Evolutionary conservation across 306 rosid species (phyloP), one percentile per base, ranked within the genome.

Genomic region (Lithocarpus polystachyus): DNA sequence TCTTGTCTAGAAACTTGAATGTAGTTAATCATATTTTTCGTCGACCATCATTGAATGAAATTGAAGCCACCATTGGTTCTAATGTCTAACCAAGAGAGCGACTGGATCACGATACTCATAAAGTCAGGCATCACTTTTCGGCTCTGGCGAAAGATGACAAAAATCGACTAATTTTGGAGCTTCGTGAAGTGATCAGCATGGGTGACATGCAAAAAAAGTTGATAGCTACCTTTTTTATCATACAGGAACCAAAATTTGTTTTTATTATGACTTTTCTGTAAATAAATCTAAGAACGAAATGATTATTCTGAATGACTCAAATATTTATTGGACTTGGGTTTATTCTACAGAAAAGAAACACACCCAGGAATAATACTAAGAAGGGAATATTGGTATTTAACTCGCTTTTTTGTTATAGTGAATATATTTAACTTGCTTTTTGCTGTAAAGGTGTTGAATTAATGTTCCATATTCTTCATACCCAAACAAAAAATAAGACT

Each of bases 61-160:
- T 77, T 52, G 86, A 77, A 79, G 77, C 65, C 81, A 59, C 83
- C 90, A 68, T 72, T 31, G 77, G 88, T 81, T 89, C 76, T 14
- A 37, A 72, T 22, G 81, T 86, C 84, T 69, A 74, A 79, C 72
- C 7, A 48, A 11, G 82, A 87, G 54, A 80, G 54, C 73, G 81
- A 81, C 64, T 12, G 3, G 15, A 14, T 45, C 13, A 8, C 15
- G 24, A 9, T 24, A 4, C 0, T 54, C 57, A 75, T 75, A 84
- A 84, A 91, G 81, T 86, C 56, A 9, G 1, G 31, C 76, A 62
- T 88, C 88, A 80, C 74, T 84, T 83, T 64, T 78, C 79, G 59
- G 29, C 33, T 59, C 68, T 37, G 72, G 72, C 75, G 24, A 22
- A 53, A 43, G 75, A 75, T 71, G 72, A 78, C 73, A 45, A 43